phyloP scores from a whole-genome alignment of 2,329 filamentous ascomycete species.

The Byssothecium circinans region DNA sequence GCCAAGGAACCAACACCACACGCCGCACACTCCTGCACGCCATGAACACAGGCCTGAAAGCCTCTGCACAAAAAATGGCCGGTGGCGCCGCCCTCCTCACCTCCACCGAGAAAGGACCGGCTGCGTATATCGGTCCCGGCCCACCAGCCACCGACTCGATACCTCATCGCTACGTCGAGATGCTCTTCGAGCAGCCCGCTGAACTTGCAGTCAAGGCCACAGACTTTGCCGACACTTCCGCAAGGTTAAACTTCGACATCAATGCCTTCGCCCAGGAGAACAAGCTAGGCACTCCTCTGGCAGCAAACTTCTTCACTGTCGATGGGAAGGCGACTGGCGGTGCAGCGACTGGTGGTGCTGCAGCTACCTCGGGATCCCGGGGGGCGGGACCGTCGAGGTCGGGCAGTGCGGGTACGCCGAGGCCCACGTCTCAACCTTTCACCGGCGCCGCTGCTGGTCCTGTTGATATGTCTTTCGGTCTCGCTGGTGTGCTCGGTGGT shows the following conservation, averaged over 20 bases:
- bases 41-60: conserved; percentile 38
- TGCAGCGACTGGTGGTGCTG: too few relatives aligned
- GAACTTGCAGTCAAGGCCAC: conserved; percentile 23
- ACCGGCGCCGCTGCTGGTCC: conserved; percentile 20
- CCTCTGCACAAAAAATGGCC: conserved; percentile 28
- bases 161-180: conserved; percentile 39
- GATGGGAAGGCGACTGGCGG: conserved; percentile 32
- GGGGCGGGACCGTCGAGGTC: conserved; percentile 10
- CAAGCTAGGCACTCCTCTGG: conserved; percentile 28
- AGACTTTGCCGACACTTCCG: conserved; percentile 23
- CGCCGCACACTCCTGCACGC: conserved; percentile 38
- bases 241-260: conserved; percentile 34
- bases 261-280: conserved; percentile 28
- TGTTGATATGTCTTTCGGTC: conserved; percentile 13
- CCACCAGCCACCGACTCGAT: conserved; percentile 38
- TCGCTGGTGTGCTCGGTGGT: conserved; percentile 16
- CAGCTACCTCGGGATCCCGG: too few relatives aligned
- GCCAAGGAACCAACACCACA: conserved; percentile 20
- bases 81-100: conserved; percentile 28
- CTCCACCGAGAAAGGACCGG: conserved; percentile 31
- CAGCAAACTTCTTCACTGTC: conserved; percentile 41
- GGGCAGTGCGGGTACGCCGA: conserved; percentile 13
- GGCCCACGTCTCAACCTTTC: conserved; percentile 22
- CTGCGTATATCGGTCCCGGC: conserved; percentile 34
- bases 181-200: conserved; percentile 37